These are phyloP conservation scores for Torrubiella hemipterigena DNA, from an alignment of 2,329 filamentous ascomycete species.

Conservation along the genomic window DNA sequence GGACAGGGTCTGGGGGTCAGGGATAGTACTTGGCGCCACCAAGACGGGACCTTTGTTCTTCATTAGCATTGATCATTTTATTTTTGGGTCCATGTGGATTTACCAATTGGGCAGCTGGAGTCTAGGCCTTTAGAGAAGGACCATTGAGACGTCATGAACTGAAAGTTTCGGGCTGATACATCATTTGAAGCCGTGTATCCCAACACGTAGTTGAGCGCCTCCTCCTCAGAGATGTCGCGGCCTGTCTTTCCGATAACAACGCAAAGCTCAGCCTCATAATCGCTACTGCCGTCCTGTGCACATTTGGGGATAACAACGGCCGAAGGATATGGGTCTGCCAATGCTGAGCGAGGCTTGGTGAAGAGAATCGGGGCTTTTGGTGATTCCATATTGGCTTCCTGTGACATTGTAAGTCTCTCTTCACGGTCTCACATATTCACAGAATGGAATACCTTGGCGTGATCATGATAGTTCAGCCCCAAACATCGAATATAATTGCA, in stretches of 20 bases:
- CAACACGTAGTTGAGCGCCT: conserved; percentile 6
- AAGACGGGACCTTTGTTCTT: too few relatives aligned
- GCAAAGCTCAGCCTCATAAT: conserved; percentile 3
- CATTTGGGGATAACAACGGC: neutral
- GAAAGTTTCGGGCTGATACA: conserved; percentile 42
- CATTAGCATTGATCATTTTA: too few relatives aligned
- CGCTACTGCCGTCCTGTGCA: neutral
- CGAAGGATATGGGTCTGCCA: neutral
- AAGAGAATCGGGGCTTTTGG: neutral
- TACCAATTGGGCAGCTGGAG: neutral
- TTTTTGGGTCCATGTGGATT: too few relatives aligned
- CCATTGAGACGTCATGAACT: conserved; percentile 41
- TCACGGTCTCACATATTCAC: too few relatives aligned
- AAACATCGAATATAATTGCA: conserved; percentile 16
- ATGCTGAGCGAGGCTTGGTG: neutral
- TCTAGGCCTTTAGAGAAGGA: conserved; percentile 41
- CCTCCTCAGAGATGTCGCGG: conserved; percentile 1
- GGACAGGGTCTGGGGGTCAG: conserved; percentile 42
- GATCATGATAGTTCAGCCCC: conserved; percentile 12
- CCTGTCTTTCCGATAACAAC: conserved; percentile 2
- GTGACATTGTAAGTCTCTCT: neutral
- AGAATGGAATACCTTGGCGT: too few relatives aligned
- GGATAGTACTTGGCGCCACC: conserved; percentile 41
- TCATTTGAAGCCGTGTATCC: conserved; percentile 34
- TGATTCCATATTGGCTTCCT: neutral